Evolutionary conservation across 768 basidiomycete genomes (phyloP).

Genomic region (Brasilioporus rufonigricans): DNA sequence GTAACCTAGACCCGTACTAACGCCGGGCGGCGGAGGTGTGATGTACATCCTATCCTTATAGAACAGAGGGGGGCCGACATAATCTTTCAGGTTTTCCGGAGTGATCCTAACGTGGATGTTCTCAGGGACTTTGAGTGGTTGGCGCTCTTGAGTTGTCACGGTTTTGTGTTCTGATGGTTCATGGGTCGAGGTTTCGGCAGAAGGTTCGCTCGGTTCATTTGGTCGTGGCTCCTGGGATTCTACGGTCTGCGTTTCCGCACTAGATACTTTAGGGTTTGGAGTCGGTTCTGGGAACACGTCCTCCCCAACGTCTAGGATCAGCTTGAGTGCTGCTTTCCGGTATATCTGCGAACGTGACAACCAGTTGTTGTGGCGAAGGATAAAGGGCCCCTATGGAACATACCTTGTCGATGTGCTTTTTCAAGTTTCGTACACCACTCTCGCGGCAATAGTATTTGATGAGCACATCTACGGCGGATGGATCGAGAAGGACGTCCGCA

Average conservation of each 20-base stretch:
- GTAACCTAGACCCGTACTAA: slow-evolving; percentile 93
- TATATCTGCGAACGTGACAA: slow-evolving; percentile 63
- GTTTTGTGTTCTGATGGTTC: slow-evolving; percentile 40
- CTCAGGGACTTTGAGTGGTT: slow-evolving; percentile 79
- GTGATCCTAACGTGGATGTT: slow-evolving; percentile 79
- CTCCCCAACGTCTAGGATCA: slow-evolving; percentile 90
- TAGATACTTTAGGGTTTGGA: slow-evolving; percentile 16
- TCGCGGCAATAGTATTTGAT: slow-evolving; percentile 98
- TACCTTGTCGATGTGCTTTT: slow-evolving; percentile 99
- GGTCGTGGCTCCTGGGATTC: slow-evolving; percentile 50
- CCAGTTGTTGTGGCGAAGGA: not conserved
- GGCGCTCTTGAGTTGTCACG: slow-evolving; percentile 75
- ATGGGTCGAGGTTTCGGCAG: slow-evolving; percentile 17
- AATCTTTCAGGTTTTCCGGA: slow-evolving; percentile 88
- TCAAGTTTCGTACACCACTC: slow-evolving; percentile 93
- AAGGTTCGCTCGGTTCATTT: slow-evolving; percentile 34
- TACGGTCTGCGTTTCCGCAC: slow-evolving; percentile 35
- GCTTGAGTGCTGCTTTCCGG: slow-evolving; percentile 89
- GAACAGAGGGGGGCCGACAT: slow-evolving; percentile 94
- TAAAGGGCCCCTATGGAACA: not conserved
- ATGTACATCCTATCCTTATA: slow-evolving; percentile 93
- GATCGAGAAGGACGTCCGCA: slow-evolving; percentile 78
- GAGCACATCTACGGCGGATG: slow-evolving; percentile 75
- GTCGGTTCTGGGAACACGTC: slow-evolving; percentile 74
- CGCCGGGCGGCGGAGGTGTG: slow-evolving; percentile 80